Base-by-base conservation (phyloP, 2,329 filamentous ascomycete genomes). In the Diaporthe caulivora region DNA sequence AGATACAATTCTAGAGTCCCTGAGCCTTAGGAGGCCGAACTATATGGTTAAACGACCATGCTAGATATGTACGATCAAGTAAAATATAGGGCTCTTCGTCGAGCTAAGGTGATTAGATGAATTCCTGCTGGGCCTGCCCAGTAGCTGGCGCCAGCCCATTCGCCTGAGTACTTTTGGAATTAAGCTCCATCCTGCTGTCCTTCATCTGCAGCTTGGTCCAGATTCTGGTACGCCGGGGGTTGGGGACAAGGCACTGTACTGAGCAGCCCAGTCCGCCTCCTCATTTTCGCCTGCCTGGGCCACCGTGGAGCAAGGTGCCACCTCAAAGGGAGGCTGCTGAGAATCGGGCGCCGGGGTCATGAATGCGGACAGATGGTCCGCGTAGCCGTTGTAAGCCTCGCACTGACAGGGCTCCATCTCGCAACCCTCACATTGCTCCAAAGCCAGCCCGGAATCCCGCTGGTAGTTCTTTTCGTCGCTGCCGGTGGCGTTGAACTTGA, bases 311-410 rank as follows among this genome's bases (percentile, higher is more conserved):
- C 64, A 67, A 18, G 60, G 40, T 29, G 37, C 31, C 24, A 11
- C 6, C 1, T 13, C 68, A 17, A 24, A 53, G 17, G 55, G 24
- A 3, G 70, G 51, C 31, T 60, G 31, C 17, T 40, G 18, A 37
- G 57, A 17, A 18, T 18, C n/a, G 8, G 54, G 10, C 3, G 62
- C 67, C 18, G 74, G 74, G 11, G 74, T 75, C 74, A 75, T 51
- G 21, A 73, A 75, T 5, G 74, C 74, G 4, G 71, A 75, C 31
- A 75, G 71, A 26, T 75, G 72, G 29, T 75, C 74, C 15, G 74
- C 74, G 24, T 75, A 75, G 13, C 67, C 74, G 15, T 72, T 51
- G 21, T 75, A 75, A 24, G 44, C 65, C 15, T 31, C 67, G 29
- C 74, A 75, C 47, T 73, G 68, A 62, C 74, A 75, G 3, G 67